These are phyloP conservation scores for Fraxinus excelsior DNA, from an alignment of 257 asterid genomes.

Conservation along the genomic window DNA sequence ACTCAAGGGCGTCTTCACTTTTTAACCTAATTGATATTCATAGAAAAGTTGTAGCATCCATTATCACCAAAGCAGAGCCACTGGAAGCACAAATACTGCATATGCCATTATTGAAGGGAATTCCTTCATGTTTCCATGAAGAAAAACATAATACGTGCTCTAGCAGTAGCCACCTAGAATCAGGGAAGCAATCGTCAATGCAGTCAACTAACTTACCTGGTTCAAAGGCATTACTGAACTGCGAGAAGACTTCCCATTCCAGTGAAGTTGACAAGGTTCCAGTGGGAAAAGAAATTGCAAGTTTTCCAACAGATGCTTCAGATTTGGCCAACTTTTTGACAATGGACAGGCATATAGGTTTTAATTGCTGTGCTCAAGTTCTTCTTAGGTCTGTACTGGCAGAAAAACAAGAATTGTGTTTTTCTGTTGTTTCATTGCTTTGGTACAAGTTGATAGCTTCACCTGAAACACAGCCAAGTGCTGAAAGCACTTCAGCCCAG, in stretches of 20 bases:
- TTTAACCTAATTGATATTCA: slow-evolving; percentile 89
- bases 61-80: slow-evolving; percentile 92
- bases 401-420: slow-evolving; percentile 88
- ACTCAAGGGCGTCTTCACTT: slow-evolving; percentile 87
- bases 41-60: slow-evolving; percentile 88
- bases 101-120: slow-evolving; percentile 50
- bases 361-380: slow-evolving; percentile 76
- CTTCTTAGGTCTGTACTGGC: slow-evolving; percentile 82
- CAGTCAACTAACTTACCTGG: slow-evolving; percentile 42
- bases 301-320: slow-evolving; percentile 79
- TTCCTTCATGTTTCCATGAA: slow-evolving; percentile 57
- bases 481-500: slow-evolving; percentile 96
- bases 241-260: slow-evolving; percentile 37
- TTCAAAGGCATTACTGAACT: slow-evolving; percentile 40
- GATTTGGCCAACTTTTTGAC: slow-evolving; percentile 95
- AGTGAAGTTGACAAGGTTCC: slow-evolving; percentile 40
- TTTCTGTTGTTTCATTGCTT: slow-evolving; percentile 94
- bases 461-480: slow-evolving; percentile 89
- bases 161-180: slow-evolving; percentile 51
- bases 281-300: slow-evolving; percentile 57
- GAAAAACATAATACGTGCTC: slow-evolving; percentile 47
- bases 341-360: slow-evolving; percentile 90
- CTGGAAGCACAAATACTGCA: slow-evolving; percentile 80
- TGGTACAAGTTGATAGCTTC: slow-evolving; percentile 97
- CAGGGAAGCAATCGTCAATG: slow-evolving; percentile 49